Evolutionary conservation across 345 rosid genomes (phyloP).

Genomic region (Camelina hispida): DNA sequence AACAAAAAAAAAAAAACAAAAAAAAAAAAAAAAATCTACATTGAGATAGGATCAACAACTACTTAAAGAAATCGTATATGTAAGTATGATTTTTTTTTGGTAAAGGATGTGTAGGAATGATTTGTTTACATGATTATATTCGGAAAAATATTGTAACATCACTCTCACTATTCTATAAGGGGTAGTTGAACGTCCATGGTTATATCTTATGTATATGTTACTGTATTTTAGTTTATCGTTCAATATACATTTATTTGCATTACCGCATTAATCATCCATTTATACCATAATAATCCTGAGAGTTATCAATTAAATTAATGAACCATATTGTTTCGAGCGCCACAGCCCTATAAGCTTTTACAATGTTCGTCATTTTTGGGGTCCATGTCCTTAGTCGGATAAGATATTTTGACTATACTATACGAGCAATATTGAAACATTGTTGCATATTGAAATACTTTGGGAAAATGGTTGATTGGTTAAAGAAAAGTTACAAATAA

Average conservation of each 20-base stretch:
- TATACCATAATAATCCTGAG: neutral
- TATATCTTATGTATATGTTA: too few relatives aligned
- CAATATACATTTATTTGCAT: neutral
- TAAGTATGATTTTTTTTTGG: neutral
- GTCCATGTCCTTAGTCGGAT: constrained; percentile 28
- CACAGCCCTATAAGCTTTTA: neutral
- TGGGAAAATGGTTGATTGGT: constrained; percentile 27
- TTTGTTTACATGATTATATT: neutral
- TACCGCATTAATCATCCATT: neutral
- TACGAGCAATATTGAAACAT: too few relatives aligned
- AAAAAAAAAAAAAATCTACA: too few relatives aligned
- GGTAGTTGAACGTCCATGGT: neutral
- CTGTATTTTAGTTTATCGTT: neutral
- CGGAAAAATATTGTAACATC: neutral
- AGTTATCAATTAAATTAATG: neutral
- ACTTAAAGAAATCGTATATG: neutral
- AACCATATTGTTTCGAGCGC: neutral
- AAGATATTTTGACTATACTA: constrained; percentile 39
- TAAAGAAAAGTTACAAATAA: constrained; percentile 31
- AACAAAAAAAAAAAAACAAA: too few relatives aligned
- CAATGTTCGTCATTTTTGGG: constrained; percentile 17
- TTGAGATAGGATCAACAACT: neutral
- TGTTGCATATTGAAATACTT: neutral
- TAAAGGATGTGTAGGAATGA: neutral
- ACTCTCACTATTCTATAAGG: neutral